Conservation (phyloP, 2,329 filamentous ascomycete genomes). For the Monilinia vaccinii-corymbosi region DNA sequence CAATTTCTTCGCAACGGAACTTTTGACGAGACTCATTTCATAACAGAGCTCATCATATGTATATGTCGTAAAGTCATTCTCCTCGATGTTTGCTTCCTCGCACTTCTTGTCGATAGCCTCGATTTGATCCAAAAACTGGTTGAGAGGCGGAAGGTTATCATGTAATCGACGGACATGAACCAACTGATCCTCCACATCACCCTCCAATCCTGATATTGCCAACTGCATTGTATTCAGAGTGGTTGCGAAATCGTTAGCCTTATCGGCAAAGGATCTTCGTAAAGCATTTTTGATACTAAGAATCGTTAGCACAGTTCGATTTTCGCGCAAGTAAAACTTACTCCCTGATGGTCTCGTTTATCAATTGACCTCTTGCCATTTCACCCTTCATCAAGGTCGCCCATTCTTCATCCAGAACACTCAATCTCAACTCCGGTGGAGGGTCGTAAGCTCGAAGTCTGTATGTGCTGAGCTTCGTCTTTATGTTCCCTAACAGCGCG, state of each 20-base stretch:
- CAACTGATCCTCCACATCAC: conserved; percentile 91
- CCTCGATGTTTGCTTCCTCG: conserved; percentile 93
- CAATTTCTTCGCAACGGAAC: conserved; percentile 90
- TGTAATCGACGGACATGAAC: conserved; percentile 79
- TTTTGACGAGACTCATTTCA: conserved; percentile 83
- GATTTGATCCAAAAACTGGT: conserved; percentile 83
- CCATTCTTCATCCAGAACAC: conserved; percentile 79
- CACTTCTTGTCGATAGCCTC: conserved; percentile 80
- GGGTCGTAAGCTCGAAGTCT: conserved; percentile 85
- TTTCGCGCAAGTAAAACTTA: conserved; percentile 35
- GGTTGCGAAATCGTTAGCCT: conserved; percentile 95
- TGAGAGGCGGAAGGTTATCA: conserved; percentile 78
- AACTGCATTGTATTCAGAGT: conserved; percentile 91
- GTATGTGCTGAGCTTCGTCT: conserved; percentile 96
- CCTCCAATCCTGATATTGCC: conserved; percentile 93
- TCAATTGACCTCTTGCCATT: conserved; percentile 80
- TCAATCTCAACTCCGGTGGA: conserved; percentile 71
- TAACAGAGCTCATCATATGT: conserved; percentile 95
- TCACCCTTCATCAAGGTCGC: conserved; percentile 69
- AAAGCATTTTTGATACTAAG: conserved; percentile 85
- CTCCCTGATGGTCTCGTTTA: conserved; percentile 98
- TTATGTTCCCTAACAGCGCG: conserved; percentile 92
- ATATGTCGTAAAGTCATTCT: conserved; percentile 99
- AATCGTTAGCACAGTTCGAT: not conserved
- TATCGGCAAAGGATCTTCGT: conserved; percentile 88